Base-by-base conservation (phyloP, 169 alveolate genomes). In the Perkinsus marinus region DNA sequence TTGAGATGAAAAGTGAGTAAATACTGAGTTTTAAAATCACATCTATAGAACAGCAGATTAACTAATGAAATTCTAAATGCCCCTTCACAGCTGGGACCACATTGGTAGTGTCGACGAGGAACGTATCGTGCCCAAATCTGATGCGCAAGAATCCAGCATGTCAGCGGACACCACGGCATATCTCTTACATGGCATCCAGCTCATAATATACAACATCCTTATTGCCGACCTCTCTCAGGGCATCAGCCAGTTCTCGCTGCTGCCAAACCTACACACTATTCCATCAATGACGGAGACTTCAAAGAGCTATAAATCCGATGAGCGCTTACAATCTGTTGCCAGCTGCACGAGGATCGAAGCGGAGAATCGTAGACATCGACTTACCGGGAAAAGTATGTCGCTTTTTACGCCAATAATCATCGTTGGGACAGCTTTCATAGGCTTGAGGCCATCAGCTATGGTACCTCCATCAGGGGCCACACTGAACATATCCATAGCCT, bases 401-500 rank as follows among this genome's bases (percentile, higher is more conserved):
- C 92, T 79, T 26, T 89, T 26, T 19, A 92, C 93, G n/a, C 93
- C 93, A 9, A 92, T 92, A 57, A 92, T 68, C 89, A 92, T 17
- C 19, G 91, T 68, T 17, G 93, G 93, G 91, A 92, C 89, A 90
- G 57, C 90, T 30, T 6, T 9, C 90, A 38, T 36, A 10, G 90
- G 41, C 39, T 26, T 36, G 26, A 57, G 34, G 34, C 79, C 79
- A 13, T 57, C 79, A 26, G 79, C 79, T 6, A 57, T 13, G 37
- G 79, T 57, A 5, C 79, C 79, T 19, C 79, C 79, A 13, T 57
- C 79, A 7, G 79, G 79, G 22, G 79, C 79, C 3, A 92, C 47
- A 10, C 91, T 34, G 91, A 92, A 92, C 43, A 79, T 90, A 43
- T 92, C 93, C 93, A 92, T 92, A 39, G 93, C 93, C 93, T 92